Conservation (phyloP, 2,329 filamentous ascomycete genomes). For the Aplosporella prunicola region DNA sequence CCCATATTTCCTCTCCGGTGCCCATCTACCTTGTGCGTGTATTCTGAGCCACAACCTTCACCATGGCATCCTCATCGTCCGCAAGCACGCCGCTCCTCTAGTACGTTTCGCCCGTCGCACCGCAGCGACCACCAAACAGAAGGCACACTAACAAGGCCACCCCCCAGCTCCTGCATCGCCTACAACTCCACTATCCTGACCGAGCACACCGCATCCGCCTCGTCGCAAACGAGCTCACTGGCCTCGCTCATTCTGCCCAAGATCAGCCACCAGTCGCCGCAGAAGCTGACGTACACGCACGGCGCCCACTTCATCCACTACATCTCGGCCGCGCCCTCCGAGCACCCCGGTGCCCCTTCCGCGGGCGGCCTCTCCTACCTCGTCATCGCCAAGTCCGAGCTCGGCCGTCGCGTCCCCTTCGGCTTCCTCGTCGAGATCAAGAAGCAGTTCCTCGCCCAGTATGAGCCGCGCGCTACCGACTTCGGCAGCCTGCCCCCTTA, state of each 20-base stretch:
- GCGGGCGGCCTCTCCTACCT: conserved; percentile 84
- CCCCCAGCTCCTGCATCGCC: conserved; percentile 75
- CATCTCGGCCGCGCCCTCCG: conserved; percentile 72
- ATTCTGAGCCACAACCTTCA: conserved; percentile 9
- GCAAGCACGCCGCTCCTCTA: conserved; percentile 30
- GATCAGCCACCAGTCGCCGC: conserved; percentile 67
- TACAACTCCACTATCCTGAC: conserved; percentile 86
- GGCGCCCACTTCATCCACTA: conserved; percentile 91
- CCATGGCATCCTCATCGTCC: conserved; percentile 30
- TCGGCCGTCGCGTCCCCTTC: conserved; percentile 84
- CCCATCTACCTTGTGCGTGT: too few relatives aligned
- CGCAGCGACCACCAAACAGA: neutral
- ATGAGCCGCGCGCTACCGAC: conserved; percentile 56
- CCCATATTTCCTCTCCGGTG: too few relatives aligned
- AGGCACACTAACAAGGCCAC: conserved; percentile 13
- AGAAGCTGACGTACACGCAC: conserved; percentile 93
- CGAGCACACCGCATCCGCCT: conserved; percentile 82
- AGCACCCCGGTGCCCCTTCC: conserved; percentile 46
- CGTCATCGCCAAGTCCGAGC: conserved; percentile 70
- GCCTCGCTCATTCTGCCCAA: conserved; percentile 92
- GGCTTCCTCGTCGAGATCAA: conserved; percentile 87
- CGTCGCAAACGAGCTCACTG: conserved; percentile 73
- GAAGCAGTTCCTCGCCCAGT: conserved; percentile 69
- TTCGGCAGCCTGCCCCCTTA: conserved; percentile 77
- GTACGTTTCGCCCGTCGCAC: conserved; percentile 16